Conservation (phyloP, 2,329 filamentous ascomycete genomes). For the Sclerotinia subarctica region DNA sequence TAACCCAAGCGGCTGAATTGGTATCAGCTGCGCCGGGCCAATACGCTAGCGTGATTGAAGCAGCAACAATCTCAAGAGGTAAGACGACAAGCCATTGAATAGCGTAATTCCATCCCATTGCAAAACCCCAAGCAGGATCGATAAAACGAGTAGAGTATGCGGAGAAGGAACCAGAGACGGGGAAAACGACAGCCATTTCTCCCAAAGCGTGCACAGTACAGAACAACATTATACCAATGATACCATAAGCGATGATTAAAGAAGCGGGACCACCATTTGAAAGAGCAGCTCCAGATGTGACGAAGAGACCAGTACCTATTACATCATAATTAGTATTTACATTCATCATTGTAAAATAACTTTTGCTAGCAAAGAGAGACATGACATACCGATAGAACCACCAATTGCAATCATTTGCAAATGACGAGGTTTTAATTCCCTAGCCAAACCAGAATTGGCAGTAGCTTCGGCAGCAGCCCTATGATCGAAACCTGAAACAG, state of each 20-base stretch:
- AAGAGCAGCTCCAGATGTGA: constrained; percentile 37
- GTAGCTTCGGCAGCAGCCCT: constrained; percentile 60
- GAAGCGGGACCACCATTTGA: constrained; percentile 40
- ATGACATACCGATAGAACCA: constrained; percentile 30
- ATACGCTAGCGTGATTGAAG: constrained; percentile 76
- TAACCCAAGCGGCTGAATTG: constrained; percentile 65
- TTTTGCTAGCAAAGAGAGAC: not conserved
- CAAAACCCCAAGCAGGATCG: constrained; percentile 90
- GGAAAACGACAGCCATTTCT: constrained; percentile 88
- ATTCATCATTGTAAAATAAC: not conserved
- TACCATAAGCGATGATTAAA: constrained; percentile 35
- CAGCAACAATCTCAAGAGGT: constrained; percentile 81
- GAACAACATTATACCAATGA: constrained; percentile 54
- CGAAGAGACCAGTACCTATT: constrained; percentile 55
- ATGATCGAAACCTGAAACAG: constrained; percentile 52
- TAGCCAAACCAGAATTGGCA: constrained; percentile 68
- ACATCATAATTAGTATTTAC: constrained; percentile 39
- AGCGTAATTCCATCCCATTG: constrained; percentile 87
- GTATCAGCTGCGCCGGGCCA: constrained; percentile 56
- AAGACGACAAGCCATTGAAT: constrained; percentile 81
- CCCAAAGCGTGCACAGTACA: constrained; percentile 81
- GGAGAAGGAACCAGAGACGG: constrained; percentile 85
- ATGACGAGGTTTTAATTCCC: constrained; percentile 51
- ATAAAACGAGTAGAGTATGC: constrained; percentile 91
- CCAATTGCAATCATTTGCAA: constrained; percentile 58